Conservation (phyloP, 139 green algal species). For the Gonium pectorale region DNA sequence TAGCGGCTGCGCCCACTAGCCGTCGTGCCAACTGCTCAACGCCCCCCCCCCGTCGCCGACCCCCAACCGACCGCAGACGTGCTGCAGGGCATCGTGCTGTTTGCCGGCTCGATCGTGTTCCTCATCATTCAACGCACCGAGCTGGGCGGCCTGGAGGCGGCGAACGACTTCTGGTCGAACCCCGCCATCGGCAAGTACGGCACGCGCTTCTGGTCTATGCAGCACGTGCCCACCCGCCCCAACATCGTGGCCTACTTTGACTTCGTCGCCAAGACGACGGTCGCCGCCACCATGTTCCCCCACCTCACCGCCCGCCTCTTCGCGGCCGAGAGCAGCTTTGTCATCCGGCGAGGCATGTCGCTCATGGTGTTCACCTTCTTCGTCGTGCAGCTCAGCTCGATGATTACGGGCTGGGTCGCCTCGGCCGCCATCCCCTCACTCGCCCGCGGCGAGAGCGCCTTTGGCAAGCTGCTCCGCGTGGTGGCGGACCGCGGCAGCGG, state of each 20-base stretch:
- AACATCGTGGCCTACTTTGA: slow-evolving; percentile 60
- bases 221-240: slow-evolving; percentile 44
- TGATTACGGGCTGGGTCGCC: slow-evolving; percentile 44
- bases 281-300: slow-evolving; percentile 64
- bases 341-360: slow-evolving; percentile 55
- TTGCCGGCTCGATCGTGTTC: slow-evolving; percentile 61
- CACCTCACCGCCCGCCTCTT: slow-evolving; percentile 60
- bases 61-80: slow-evolving; percentile 43
- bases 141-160: slow-evolving; percentile 53
- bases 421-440: not conserved
- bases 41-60: too few relatives aligned
- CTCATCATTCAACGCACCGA: slow-evolving; percentile 58
- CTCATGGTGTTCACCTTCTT: slow-evolving; percentile 59
- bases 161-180: slow-evolving; percentile 30
- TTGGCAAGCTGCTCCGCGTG: slow-evolving; percentile 29
- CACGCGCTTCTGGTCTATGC: slow-evolving; percentile 28
- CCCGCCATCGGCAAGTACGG: not conserved
- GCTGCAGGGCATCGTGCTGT: slow-evolving; percentile 53
- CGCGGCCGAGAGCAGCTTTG: slow-evolving; percentile 1
- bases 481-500: slow-evolving; percentile 45
- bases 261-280: slow-evolving; percentile 56
- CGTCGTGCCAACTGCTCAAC: too few relatives aligned
- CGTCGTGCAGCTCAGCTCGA: slow-evolving; percentile 49
- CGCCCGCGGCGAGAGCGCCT: not conserved
- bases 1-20: too few relatives aligned